phyloP scores from a whole-genome alignment of 73 alveolate genomes.

The Paramecium primaurelia region DNA sequence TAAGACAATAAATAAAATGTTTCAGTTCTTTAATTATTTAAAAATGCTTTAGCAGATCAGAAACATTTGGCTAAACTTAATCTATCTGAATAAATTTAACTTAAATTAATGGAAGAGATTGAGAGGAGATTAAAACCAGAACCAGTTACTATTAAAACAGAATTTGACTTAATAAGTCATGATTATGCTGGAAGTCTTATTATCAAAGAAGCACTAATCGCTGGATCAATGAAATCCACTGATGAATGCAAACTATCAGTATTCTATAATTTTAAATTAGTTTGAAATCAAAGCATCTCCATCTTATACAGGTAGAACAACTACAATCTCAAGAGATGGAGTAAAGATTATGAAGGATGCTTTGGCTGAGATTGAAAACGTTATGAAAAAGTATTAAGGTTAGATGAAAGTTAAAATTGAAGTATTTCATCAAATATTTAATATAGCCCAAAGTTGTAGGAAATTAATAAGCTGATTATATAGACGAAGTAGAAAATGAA shows the following conservation, averaged over 20 bases:
- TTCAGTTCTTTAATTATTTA: slow-evolving; percentile 85
- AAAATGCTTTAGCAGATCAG: slow-evolving; percentile 60
- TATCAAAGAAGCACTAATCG: slow-evolving; percentile 77
- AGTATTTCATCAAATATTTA: slow-evolving; percentile 56
- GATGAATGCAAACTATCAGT: slow-evolving; percentile 28
- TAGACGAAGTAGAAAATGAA: slow-evolving; percentile 62
- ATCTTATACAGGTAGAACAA: slow-evolving; percentile 76
- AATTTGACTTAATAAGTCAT: slow-evolving; percentile 82
- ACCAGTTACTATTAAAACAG: slow-evolving; percentile 86
- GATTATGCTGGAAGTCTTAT: slow-evolving; percentile 90
- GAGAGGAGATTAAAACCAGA: slow-evolving; percentile 81
- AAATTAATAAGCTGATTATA: slow-evolving; percentile 60
- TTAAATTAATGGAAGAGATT: slow-evolving; percentile 75
- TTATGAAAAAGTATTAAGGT: slow-evolving; percentile 78
- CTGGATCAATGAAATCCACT: slow-evolving; percentile 65
- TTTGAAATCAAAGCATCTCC: slow-evolving; percentile 91
- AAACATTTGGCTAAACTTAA: slow-evolving; percentile 55
- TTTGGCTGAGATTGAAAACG: slow-evolving; percentile 75
- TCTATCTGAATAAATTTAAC: slow-evolving; percentile 66
- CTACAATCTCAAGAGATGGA: slow-evolving; percentile 85
- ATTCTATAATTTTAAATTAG: slow-evolving; percentile 23
- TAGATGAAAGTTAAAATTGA: slow-evolving; percentile 64
- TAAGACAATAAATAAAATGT: slow-evolving; percentile 73
- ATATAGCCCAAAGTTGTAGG: slow-evolving; percentile 77
- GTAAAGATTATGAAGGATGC: slow-evolving; percentile 77